A percentile compares a stretch with the other conserved stretches of the same genome.
Conservation (phyloP, 139 green algal species). For the Chlamydomonas incerta region DNA sequence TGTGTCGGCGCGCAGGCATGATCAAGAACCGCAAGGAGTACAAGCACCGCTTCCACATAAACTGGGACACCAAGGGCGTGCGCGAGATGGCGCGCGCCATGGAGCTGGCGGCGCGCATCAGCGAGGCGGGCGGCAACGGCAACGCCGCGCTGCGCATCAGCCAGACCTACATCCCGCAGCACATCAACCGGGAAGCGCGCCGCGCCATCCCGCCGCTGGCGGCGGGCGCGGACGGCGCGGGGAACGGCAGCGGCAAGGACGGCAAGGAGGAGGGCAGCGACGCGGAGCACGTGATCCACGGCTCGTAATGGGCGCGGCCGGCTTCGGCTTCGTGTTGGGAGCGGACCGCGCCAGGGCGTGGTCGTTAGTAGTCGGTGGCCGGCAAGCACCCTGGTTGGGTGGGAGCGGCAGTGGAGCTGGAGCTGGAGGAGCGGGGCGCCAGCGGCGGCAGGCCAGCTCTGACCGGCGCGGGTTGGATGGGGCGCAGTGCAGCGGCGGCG, state of each 20-base stretch:
- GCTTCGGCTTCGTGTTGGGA: too few relatives aligned
- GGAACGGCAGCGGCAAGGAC: not conserved
- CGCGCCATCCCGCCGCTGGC: not conserved
- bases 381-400: too few relatives aligned
- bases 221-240: not conserved
- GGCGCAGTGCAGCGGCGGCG: too few relatives aligned
- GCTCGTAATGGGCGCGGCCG: too few relatives aligned
- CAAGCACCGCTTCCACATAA: slow-evolving; percentile 63
- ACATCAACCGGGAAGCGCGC: slow-evolving; percentile 18
- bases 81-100: slow-evolving; percentile 62
- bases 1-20: too few relatives aligned
- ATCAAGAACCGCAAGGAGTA: slow-evolving; percentile 63
- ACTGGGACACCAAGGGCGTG: slow-evolving; percentile 61
- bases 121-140: slow-evolving; percentile 37
- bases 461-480: too few relatives aligned
- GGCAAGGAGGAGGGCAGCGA: not conserved
- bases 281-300: slow-evolving; percentile 23
- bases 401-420: too few relatives aligned
- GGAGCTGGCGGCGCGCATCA: slow-evolving; percentile 65
- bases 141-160: slow-evolving; percentile 51
- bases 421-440: too few relatives aligned
- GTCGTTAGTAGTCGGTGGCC: too few relatives aligned
- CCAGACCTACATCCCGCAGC: slow-evolving; percentile 58
- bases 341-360: too few relatives aligned
- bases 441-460: too few relatives aligned